Base-by-base conservation (phyloP, 1,284 basidiomycete genomes). In the Cystobasidium pallidum region DNA sequence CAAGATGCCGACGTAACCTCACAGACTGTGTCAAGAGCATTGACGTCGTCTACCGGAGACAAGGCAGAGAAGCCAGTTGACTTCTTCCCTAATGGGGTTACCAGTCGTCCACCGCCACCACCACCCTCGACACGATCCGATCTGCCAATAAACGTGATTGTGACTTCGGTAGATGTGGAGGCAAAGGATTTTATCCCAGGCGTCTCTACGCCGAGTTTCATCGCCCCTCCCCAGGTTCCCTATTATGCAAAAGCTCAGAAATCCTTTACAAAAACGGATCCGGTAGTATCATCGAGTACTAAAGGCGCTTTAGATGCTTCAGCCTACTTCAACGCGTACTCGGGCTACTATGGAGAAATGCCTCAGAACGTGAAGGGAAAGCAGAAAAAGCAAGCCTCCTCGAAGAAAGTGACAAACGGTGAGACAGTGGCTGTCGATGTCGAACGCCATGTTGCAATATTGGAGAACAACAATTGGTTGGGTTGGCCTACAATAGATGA, bases 101-200 rank as follows among this genome's bases (percentile, higher is more conserved):
- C 4, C 8, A 61, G 28, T 30, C 67, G 66, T 21, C 67, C 61
- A 26, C 68, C 61, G 6, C 68, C 68, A 13, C 68, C 41, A 3
- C 45, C 67, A 11, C 63, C 70, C 7, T 55, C 49, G 15, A 65
- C 71, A 24, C 47, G 76, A 1, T 49, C 49, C 1, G 75, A 77
- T 36, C 70, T 77, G 1, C 76, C 77, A 1, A 49, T 71, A 3
- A 70, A 70, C 30, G 52, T 77, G 19, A 59, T 75, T 21, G 73
- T 77, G 10, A 76, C 77, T 7, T 49, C 41, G 19, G 75, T 77
- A 24, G 63, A 77, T 26, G 77, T 77, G 34, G 76, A 76, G 26
- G 70, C 19, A 8, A 54, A 59, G 26, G 63, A 51, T 2, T 77
- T 76, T 71, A 66, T 67, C 19, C 61, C 76, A 0, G 75, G 77